Percentiles rank a stretch among this genome's conserved stretches.
Conservation (phyloP, 331 rosid species). For the Rosa hybrid region DNA sequence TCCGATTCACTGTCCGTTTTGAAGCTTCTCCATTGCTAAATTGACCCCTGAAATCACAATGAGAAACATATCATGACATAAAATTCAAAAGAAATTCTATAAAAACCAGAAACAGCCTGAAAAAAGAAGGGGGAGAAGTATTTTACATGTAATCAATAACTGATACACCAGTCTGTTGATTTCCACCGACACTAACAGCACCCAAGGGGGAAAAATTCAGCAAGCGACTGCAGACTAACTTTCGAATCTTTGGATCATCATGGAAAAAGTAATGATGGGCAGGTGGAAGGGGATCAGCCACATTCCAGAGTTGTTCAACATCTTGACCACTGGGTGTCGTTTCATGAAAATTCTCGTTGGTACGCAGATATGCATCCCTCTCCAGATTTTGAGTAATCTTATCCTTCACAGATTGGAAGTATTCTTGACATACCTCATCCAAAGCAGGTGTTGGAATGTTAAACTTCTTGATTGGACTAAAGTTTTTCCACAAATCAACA, state of each 20-base stretch:
- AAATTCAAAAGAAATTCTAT: not conserved
- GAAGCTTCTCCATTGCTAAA: constrained; percentile 63
- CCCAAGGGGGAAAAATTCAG: constrained; percentile 65
- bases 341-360: constrained; percentile 19
- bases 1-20: constrained; percentile 35
- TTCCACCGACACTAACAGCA: constrained; percentile 35
- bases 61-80: constrained; percentile 16
- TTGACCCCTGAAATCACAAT: constrained; percentile 69
- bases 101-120: not conserved
- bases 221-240: constrained; percentile 57
- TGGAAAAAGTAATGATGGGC: constrained; percentile 78
- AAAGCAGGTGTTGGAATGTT: constrained; percentile 73
- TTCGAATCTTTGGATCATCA: constrained; percentile 62
- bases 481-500: constrained; percentile 66
- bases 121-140: constrained; percentile 15
- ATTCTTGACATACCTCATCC: constrained; percentile 73
- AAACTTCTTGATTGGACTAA: constrained; percentile 50
- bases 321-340: constrained; percentile 31
- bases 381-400: constrained; percentile 29
- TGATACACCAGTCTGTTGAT: constrained; percentile 49
- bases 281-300: constrained; percentile 50
- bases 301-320: constrained; percentile 45
- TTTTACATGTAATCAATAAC: constrained; percentile 79
- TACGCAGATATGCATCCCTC: constrained; percentile 21
- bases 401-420: constrained; percentile 42